phyloP scores from a whole-genome alignment of 2,329 filamentous ascomycete genomes.

The Fusarium denticulatum region DNA sequence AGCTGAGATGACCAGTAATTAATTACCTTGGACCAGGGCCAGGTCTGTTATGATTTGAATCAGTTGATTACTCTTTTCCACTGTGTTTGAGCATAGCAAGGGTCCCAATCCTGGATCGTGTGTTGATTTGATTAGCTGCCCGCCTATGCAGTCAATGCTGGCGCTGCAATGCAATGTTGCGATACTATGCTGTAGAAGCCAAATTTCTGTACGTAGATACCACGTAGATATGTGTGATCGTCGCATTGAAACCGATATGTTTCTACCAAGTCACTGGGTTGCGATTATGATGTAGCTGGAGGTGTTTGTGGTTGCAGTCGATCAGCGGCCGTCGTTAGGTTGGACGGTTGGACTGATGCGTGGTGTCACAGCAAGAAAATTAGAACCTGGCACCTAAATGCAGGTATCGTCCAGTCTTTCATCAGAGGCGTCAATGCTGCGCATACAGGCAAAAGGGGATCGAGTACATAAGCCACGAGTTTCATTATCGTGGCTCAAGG shows the following conservation, averaged over 20 bases:
- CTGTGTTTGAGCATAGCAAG: conserved; percentile 39
- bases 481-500: conserved; percentile 20
- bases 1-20: conserved; percentile 27
- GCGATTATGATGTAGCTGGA: conserved; percentile 9
- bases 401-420: conserved; percentile 1
- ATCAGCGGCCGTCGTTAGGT: conserved; percentile 14
- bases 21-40: conserved; percentile 24
- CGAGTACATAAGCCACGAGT: conserved; percentile 11
- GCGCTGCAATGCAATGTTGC: not conserved
- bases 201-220: not conserved
- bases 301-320: conserved; percentile 5
- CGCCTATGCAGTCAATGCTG: conserved; percentile 7
- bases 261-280: conserved; percentile 12
- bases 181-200: not conserved
- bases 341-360: conserved; percentile 1
- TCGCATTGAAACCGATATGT: conserved; percentile 21
- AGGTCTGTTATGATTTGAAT: conserved; percentile 6
- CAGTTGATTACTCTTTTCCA: conserved; percentile 35
- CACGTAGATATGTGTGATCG: conserved; percentile 6
- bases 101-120: conserved; percentile 13
- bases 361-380: not conserved
- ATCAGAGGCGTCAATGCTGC: conserved; percentile 17
- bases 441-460: conserved; percentile 10
- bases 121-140: conserved; percentile 24
- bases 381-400: not conserved